Evolutionary conservation across 2,329 filamentous ascomycete genomes (phyloP), one percentile per base, ranked within the genome.

Genomic region (Rhytidhysteron rufulum): DNA sequence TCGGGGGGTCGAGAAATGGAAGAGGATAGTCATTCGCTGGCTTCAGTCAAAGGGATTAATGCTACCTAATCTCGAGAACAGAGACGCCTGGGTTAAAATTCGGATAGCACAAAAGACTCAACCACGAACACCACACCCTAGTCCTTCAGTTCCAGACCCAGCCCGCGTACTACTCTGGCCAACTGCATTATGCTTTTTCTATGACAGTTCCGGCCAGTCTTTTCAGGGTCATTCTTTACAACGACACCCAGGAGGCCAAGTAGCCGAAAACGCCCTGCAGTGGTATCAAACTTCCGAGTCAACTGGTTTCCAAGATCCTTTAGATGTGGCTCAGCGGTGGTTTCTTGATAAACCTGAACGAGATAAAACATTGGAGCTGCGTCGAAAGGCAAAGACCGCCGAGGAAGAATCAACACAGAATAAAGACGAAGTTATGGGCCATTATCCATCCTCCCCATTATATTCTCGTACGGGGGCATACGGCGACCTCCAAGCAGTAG

Each of bases 341-440:
- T 65, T 61, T 21, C 33, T 56, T 11, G 59, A 53, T 6, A 63
- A 66, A 36, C 34, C 51, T 2, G 60, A 63, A 30, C 53, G 63
- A 31, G 63, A 66, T 35, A 63, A 57, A 41, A 37, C 52, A 19
- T 22, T 55, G n/a, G 62, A 63, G 36, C 58, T 67, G 25, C 64
- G 58, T 5, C 65, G 71, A 27, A 55, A 60, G 35, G 67, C 77
- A 48, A 55, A 60, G 11, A 72, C 65, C 50, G 64, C 62, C 18
- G 68, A 72, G 18, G 77, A 70, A 46, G 75, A 70, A 1, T 69
- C 77, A 36, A 80, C 79, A 6, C 42, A 49, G 16, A 48, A 46
- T 16, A 63, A 61, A 40, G 58, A 62, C 9, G 61, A 66, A 13
- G 43, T 45, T 15, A 41, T 48, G 6, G 49, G 43, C 4, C 40